Base-by-base conservation (phyloP, 2,329 filamentous ascomycete species). In the Xylariaceae sp. region DNA sequence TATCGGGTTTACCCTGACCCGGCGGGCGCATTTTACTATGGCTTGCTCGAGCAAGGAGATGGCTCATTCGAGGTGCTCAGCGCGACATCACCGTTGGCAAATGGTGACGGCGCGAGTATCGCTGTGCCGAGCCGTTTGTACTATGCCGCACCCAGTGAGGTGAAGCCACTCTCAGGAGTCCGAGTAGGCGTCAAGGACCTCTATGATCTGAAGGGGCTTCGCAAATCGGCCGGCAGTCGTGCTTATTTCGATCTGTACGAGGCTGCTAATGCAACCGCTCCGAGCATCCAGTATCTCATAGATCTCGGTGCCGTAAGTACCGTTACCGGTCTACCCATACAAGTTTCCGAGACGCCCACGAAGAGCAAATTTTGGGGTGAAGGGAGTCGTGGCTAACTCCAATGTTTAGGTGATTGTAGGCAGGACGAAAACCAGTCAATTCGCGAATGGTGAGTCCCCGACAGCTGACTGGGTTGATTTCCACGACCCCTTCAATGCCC, bases 391-490 rank as follows among this genome's bases (percentile, higher is more conserved):
- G 4, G 7, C 22, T 27, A 27, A 27, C 22, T 27, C 22, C 22
- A 27, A 27, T 27, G 22, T 27, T 4, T 5, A 27, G 22, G 59
- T 75, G 6, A 59, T 80, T 2, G 65, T 78, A 1, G 75, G 76
- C 3, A 71, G 74, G 49, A 71, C 73, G 54, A 76, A 74, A 55
- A 69, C 70, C 0, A 68, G 68, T 1, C 72, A 76, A 54, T 78
- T 79, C 49, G 75, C 75, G 11, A 68, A 69, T 45, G 64, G 66
- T 2, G 66, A 69, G 54, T 60, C 57, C 1, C 72, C 77, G 0
- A 81, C 77, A 0, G 73, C 71, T 0, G 79, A 83, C 52, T 71
- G 68, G 66, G 65, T 72, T 2, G 69, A 71, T 46, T 71, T 67
- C 36, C 69, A 71, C 12, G 60, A 66, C 0, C 73, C 73, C 0